These are phyloP conservation scores for Nemania serpens DNA, from an alignment of 2,329 filamentous ascomycete species.

Conservation along the genomic window DNA sequence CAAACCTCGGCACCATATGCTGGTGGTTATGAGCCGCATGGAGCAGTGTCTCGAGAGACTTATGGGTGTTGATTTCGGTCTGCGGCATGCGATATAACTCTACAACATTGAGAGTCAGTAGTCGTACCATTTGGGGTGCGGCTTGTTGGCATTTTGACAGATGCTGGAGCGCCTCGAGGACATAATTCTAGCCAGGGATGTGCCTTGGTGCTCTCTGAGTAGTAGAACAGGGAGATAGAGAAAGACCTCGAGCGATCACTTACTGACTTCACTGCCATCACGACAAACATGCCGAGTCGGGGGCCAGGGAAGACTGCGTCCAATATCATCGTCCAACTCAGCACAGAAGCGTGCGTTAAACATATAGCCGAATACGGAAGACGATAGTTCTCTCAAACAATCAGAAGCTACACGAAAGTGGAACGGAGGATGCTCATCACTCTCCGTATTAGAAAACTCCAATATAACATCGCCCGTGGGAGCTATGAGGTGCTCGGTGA, in stretches of 20 bases:
- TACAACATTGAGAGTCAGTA: not conserved
- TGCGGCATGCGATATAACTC: constrained; percentile 59
- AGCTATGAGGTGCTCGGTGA: constrained; percentile 51
- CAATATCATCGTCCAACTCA: constrained; percentile 37
- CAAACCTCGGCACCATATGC: constrained; percentile 50
- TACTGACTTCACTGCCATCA: constrained; percentile 48
- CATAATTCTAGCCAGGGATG: too few relatives aligned
- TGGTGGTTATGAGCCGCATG: constrained; percentile 57
- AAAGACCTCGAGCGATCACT: not conserved
- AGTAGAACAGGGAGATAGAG: not conserved
- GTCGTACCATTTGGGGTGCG: too few relatives aligned
- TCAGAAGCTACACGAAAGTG: constrained; percentile 58
- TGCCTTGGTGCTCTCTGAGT: not conserved
- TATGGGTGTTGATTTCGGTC: constrained; percentile 49
- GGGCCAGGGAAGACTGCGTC: constrained; percentile 40
- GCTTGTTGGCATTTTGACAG: too few relatives aligned
- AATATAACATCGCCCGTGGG: constrained; percentile 55
- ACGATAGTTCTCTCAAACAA: constrained; percentile 54
- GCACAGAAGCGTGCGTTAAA: constrained; percentile 44
- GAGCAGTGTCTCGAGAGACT: constrained; percentile 52
- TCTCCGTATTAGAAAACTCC: constrained; percentile 53
- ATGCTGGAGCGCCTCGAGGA: not conserved
- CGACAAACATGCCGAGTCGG: constrained; percentile 42
- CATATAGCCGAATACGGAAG: constrained; percentile 56
- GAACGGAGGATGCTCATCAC: constrained; percentile 46